A percentile compares a stretch with the other conserved stretches of the same genome.
These are phyloP conservation scores for Aspergillus indologenus DNA, from an alignment of 495 filamentous ascomycete species.

Conservation along the genomic window DNA sequence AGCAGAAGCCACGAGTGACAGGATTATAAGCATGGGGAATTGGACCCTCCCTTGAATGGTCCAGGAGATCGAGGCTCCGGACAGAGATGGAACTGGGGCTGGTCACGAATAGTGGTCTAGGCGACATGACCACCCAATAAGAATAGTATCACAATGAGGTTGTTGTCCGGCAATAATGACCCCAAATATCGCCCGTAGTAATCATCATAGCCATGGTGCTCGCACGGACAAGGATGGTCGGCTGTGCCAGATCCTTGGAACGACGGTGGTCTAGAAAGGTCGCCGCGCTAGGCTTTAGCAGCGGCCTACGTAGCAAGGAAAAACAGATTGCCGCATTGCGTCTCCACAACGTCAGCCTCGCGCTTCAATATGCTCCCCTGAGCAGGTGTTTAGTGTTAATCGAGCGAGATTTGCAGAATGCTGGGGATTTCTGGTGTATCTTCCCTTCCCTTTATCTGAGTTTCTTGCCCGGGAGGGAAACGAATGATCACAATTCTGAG, in stretches of 20 bases:
- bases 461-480: no score
- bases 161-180: background rate
- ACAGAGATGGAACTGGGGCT: background rate
- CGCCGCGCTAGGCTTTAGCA: conserved; percentile 10
- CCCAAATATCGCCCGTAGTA: background rate
- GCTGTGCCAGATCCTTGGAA: conserved; percentile 30
- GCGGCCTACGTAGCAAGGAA: background rate
- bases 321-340: conserved; percentile 14
- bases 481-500: no score
- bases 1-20: background rate
- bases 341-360: conserved; percentile 29
- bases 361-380: background rate
- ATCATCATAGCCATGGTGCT: conserved; percentile 10
- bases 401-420: no score
- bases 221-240: conserved; percentile 10
- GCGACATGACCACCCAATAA: background rate
- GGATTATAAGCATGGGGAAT: background rate
- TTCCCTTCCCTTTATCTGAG: no score
- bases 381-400: background rate
- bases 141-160: conserved; percentile 8
- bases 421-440: no score
- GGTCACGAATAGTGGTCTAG: background rate
- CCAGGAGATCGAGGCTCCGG: background rate
- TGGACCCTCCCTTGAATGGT: background rate
- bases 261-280: conserved; percentile 33